Conservation (phyloP, 176 grass and related monocot species). For the Ampelocalamus luodianensis region DNA sequence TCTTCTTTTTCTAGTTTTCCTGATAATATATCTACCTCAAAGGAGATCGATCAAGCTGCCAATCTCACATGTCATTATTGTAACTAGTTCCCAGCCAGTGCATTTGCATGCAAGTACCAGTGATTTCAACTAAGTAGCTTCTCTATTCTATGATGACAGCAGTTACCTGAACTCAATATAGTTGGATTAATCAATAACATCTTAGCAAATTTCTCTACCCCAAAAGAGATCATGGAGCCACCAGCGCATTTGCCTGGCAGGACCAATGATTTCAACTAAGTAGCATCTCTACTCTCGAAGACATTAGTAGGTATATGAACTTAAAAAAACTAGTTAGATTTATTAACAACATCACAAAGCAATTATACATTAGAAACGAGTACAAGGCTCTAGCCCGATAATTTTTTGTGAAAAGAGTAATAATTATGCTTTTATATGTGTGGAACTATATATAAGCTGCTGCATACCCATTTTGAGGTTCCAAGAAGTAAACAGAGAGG, state of each 20-base stretch:
- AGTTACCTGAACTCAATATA: no score
- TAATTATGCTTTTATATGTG: constrained; percentile 10
- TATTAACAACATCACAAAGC: background rate
- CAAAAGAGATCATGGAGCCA: background rate
- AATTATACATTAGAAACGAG: background rate
- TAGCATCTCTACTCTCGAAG: background rate
- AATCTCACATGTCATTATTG: no score
- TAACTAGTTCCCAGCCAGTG: no score
- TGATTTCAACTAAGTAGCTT: no score
- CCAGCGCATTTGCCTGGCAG: background rate
- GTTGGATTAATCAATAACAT: no score
- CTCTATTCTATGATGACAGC: no score
- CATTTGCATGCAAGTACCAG: no score
- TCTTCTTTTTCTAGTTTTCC: no score
- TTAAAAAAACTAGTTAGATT: background rate
- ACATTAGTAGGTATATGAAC: background rate
- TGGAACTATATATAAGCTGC: constrained; percentile 6
- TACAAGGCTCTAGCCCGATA: background rate
- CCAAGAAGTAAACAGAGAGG: constrained; percentile 90
- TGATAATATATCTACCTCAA: no score
- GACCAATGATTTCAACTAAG: background rate
- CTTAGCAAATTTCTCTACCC: background rate
- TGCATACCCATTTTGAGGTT: constrained; percentile 91
- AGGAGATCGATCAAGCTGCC: no score
- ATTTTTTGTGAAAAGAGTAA: constrained; percentile 5